Percentiles rank a stretch among this genome's conserved stretches.
Evolutionary conservation across 1,139 yeast genomes (phyloP).

Genomic region (Sugiyamaella castrensis): DNA sequence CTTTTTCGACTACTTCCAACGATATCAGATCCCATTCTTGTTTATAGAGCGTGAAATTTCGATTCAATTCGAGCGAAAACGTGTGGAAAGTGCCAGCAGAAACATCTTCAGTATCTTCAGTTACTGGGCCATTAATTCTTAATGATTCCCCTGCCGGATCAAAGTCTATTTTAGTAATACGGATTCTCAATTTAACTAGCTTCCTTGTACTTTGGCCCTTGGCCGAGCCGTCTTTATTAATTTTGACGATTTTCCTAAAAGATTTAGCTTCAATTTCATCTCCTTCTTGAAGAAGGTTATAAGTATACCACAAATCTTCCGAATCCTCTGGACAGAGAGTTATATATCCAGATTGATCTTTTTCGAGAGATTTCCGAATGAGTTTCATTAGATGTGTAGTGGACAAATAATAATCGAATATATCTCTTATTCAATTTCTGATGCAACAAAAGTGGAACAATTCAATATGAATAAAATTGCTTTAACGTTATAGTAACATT

Average conservation of each 20-base stretch:
- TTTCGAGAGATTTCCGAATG: conserved; percentile 50
- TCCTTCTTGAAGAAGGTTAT: conserved; percentile 71
- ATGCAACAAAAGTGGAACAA: no score
- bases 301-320: conserved; percentile 87
- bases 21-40: conserved; percentile 79
- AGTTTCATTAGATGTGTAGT: conserved; percentile 46
- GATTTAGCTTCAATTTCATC: conserved; percentile 74
- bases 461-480: no score
- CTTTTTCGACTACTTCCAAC: conserved; percentile 59
- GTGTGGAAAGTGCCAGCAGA: conserved; percentile 87
- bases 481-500: no score
- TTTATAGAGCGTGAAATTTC: conserved; percentile 66
- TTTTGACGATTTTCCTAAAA: conserved; percentile 60
- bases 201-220: conserved; percentile 47
- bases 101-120: conserved; percentile 70
- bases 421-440: no score
- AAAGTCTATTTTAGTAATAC: conserved; percentile 72
- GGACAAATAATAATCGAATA: no score
- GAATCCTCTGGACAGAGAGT: conserved; percentile 78
- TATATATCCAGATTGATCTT: conserved; percentile 63
- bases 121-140: conserved; percentile 78
- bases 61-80: conserved; percentile 70
- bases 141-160: conserved; percentile 73
- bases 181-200: conserved; percentile 52
- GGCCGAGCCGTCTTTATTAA: conserved; percentile 32